Conservation (phyloP, 768 basidiomycete genomes). For the Lentinus tigrinus region DNA sequence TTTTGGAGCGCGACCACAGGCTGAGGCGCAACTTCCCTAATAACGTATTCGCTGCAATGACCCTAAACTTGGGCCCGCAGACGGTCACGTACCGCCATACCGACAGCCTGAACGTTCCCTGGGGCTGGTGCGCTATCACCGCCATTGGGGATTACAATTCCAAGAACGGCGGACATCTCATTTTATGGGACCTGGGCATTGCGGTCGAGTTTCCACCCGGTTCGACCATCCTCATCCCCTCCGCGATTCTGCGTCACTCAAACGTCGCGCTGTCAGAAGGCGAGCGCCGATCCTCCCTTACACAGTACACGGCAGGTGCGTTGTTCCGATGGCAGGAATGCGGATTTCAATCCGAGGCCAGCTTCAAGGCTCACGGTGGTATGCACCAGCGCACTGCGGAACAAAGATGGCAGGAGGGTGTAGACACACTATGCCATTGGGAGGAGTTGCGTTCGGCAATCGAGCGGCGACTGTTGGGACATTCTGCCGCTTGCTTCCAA, state of each 20-base stretch:
- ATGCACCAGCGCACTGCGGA: too few species aligned
- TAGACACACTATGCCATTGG: too few species aligned
- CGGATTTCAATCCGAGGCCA: slow-evolving; percentile 1
- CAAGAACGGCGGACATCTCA: slow-evolving; percentile 19
- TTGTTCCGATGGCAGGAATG: slow-evolving; percentile 12
- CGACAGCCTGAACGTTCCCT: slow-evolving; percentile 2
- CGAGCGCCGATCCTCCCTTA: slow-evolving; percentile 4
- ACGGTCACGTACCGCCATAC: background rate
- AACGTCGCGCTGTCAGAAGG: slow-evolving; percentile 11
- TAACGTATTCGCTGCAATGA: background rate
- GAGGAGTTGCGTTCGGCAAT: too few species aligned
- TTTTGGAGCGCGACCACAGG: background rate
- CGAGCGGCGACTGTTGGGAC: too few species aligned
- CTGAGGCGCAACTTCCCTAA: background rate
- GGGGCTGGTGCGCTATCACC: slow-evolving; percentile 14
- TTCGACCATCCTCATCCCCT: slow-evolving; percentile 18
- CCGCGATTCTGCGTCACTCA: slow-evolving; percentile 17
- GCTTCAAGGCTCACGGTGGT: too few species aligned
- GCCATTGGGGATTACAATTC: slow-evolving; percentile 17
- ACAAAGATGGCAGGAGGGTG: too few species aligned
- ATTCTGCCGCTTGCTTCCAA: too few species aligned
- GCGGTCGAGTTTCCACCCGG: slow-evolving; percentile 24
- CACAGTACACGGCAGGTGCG: slow-evolving; percentile 7
- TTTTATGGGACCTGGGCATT: slow-evolving; percentile 14
- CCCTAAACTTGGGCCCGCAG: slow-evolving; percentile 4